Evolutionary conservation across 2,329 filamentous ascomycete genomes (phyloP).

Genomic region (Hymenoscyphus linearis): DNA sequence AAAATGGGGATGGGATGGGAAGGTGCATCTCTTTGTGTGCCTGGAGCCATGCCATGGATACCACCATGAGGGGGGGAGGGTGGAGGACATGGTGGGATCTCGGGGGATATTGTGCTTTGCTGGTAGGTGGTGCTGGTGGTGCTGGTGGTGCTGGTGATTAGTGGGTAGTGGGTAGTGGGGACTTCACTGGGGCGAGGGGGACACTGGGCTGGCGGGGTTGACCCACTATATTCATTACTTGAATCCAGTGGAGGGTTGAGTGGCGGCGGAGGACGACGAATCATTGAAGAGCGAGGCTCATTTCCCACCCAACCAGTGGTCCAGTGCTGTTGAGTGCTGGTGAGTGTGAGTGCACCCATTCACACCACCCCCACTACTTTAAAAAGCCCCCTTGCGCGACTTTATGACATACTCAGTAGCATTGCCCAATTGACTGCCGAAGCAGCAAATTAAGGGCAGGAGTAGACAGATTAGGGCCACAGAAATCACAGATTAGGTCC

Average conservation of each 20-base stretch:
- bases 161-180: too few relatives aligned
- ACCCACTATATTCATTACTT: background rate
- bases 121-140: too few relatives aligned
- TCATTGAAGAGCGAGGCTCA: background rate
- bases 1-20: background rate
- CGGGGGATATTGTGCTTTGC: background rate
- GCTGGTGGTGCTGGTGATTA: too few relatives aligned
- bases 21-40: background rate
- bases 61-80: too few relatives aligned
- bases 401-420: too few relatives aligned
- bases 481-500: too few relatives aligned
- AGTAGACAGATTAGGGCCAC: too few relatives aligned
- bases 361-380: background rate
- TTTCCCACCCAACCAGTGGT: background rate
- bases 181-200: too few relatives aligned
- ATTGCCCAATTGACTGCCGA: background rate
- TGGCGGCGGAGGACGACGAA: background rate
- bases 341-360: too few relatives aligned
- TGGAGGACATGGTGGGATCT: background rate
- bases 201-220: background rate
- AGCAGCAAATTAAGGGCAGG: background rate
- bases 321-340: too few relatives aligned
- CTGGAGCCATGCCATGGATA: too few relatives aligned
- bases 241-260: background rate
- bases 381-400: background rate